Evolutionary conservation across 1,139 yeast species (phyloP), one percentile per base, ranked within the genome.

Genomic region (Yamadazyma diospyri): DNA sequence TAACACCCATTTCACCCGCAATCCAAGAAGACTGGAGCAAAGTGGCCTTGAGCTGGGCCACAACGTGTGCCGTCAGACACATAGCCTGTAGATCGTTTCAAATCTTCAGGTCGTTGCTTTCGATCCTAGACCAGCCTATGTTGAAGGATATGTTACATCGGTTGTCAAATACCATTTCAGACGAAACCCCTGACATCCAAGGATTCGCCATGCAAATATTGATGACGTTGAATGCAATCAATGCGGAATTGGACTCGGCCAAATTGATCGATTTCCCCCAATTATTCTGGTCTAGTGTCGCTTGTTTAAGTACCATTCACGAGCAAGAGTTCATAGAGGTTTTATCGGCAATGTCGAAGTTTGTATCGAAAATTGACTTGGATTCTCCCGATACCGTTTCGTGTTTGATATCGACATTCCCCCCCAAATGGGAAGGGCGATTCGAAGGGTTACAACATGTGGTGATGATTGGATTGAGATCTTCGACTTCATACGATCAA

Each of bases 131-230:
- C 51, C 92, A 84, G 51, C 71, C 76, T 10, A 92, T 92, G 96
- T 67, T 94, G 36, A 79, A 87, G 33, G 97, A 89, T 59, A 87
- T 94, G 96, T 67, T 94, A 20, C 95, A 92, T 35, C 72, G 99
- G 38, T 68, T 94, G 27, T 87, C 97, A 0, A 89, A 88, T 47
- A 94, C 99, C 0, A 82, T 94, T 11, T 79, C 97, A 1, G 99
- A 94, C 55, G 86, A 80, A 25, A 78, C 88, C 8, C 65, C 75
- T 2, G 98, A 92, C 48, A 89, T 92, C 30, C 98, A 92, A 58
- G 97, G 97, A 1, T 94, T 94, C 59, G 83, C 97, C 0, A 85
- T 94, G 94, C 98, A 94, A 59, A 92, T 92, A 36, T 63, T 94
- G 41, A 89, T 89, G 97, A 92, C 98, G 0, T 59, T 92, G 46